A percentile compares a stretch with the other conserved stretches of the same genome.
Evolutionary conservation across 352 stramenopile species (phyloP).

Genomic region (Globisporangium uncinulatum): DNA sequence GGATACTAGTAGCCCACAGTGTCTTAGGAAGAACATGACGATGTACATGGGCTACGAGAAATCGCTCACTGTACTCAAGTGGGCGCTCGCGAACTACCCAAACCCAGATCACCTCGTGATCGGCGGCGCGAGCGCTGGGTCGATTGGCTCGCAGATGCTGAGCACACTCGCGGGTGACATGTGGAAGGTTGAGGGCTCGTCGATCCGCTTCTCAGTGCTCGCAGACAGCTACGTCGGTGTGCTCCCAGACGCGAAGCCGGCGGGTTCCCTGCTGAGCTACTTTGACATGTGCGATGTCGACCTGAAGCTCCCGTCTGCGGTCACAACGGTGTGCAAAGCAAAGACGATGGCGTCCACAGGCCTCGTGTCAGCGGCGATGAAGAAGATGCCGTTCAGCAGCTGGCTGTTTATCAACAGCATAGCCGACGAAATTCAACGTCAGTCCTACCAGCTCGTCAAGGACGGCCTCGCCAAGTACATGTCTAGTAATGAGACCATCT

Average conservation of each 20-base stretch:
- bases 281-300: conserved; percentile 27
- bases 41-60: conserved; percentile 69
- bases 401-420: conserved; percentile 68
- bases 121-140: conserved; percentile 41
- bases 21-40: conserved; percentile 26
- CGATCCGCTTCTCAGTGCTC: conserved; percentile 31
- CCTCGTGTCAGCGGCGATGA: too few species aligned
- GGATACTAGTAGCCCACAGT: conserved; percentile 16
- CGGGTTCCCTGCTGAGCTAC: conserved; percentile 29
- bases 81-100: conserved; percentile 53
- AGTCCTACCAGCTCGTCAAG: conserved; percentile 53
- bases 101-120: conserved; percentile 45
- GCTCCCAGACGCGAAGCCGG: conserved; percentile 18
- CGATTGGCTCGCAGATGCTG: conserved; percentile 42
- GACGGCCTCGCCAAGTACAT: conserved; percentile 46
- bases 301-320: conserved; percentile 11
- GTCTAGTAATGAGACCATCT: too few species aligned
- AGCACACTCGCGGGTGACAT: conserved; percentile 35
- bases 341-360: too few species aligned
- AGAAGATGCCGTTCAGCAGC: conserved; percentile 25
- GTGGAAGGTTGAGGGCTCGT: conserved; percentile 36
- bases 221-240: conserved; percentile 44
- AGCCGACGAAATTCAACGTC: conserved; percentile 44
- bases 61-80: conserved; percentile 48
- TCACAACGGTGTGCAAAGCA: conserved; percentile 18